Evolutionary conservation across 306 rosid species (phyloP), one percentile per base, ranked within the genome.

Genomic region (Lathyrus tuberosus): DNA sequence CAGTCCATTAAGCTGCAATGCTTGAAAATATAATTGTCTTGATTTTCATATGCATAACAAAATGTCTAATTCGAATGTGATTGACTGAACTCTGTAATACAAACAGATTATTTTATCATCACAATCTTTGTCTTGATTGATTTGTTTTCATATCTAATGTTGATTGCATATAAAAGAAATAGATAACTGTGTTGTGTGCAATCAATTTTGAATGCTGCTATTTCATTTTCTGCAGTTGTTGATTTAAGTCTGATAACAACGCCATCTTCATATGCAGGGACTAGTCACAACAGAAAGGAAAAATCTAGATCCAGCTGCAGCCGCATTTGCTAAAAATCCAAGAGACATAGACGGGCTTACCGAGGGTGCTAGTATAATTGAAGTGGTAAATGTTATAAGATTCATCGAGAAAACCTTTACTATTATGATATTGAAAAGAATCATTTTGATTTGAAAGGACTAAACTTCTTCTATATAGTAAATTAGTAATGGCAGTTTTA

Each of bases 321-420:
- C 92, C 53, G 91, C 97, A 43, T 95, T 95, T 86, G 97, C 99
- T 72, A 91, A 85, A 83, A 84, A 84, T 62, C 84, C 88, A 26
- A 79, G 80, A 49, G 88, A 83, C 38, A 49, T 86, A 47, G 97
- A 87, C 60, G 97, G 95, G 75, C 95, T 91, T 71, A 81, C 71
- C 35, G 99, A 95, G 86, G 99, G 97, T 81, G 86, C 96, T 67
- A 75, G 82, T 75, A 85, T 95, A 79, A 12, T 81, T 84, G 99
- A 95, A 83, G 99, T 95, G 97, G 99, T 95, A 95, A 83, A 67
- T 76, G 5, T 81, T 79, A 51, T 8, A 58, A 10, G 62, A 66
- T 53, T 67, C 64, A 17, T 81, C 15, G 52, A 40, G 57, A 35
- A 65, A 69, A 58, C 62, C 37, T 78, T 3, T 52, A 70, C 57